Percentiles rank a stretch among this genome's conserved stretches.
These are phyloP conservation scores for Mycosphaerelloides madeirae DNA, from an alignment of 2,329 filamentous ascomycete species.

Conservation along the genomic window DNA sequence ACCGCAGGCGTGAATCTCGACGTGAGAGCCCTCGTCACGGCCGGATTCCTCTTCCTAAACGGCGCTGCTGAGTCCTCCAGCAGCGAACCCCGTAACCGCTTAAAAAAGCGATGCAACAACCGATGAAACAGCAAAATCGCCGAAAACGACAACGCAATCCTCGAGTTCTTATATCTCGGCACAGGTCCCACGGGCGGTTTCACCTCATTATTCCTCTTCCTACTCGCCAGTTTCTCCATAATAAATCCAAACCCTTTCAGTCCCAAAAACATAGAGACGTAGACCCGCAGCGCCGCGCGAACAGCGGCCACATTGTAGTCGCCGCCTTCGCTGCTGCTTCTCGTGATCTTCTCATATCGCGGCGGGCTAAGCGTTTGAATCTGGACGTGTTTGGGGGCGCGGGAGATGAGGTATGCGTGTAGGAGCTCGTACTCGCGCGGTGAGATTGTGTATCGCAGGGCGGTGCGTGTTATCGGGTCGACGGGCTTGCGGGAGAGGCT, in stretches of 20 bases:
- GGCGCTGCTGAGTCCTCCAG: slow-evolving; percentile 70
- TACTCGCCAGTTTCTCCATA: slow-evolving; percentile 33
- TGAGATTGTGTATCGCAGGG: slow-evolving; percentile 77
- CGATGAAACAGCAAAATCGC: slow-evolving; percentile 84
- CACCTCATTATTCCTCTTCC: slow-evolving; percentile 17
- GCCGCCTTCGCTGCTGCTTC: slow-evolving; percentile 24
- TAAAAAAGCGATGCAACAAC: slow-evolving; percentile 84
- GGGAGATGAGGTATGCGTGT: slow-evolving; percentile 76
- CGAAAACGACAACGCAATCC: slow-evolving; percentile 77
- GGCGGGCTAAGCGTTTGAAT: slow-evolving; percentile 49
- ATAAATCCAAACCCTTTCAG: slow-evolving; percentile 47
- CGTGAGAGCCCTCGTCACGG: slow-evolving; percentile 67
- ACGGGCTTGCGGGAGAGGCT: slow-evolving; percentile 27
- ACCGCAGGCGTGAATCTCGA: slow-evolving; percentile 80
- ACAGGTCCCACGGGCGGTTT: slow-evolving; percentile 4
- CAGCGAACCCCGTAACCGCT: slow-evolving; percentile 70
- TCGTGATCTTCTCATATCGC: slow-evolving; percentile 47
- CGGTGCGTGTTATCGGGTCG: slow-evolving; percentile 76
- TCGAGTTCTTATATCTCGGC: slow-evolving; percentile 53
- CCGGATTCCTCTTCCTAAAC: slow-evolving; percentile 78
- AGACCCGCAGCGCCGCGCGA: slow-evolving; percentile 43
- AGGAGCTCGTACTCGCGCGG: slow-evolving; percentile 80
- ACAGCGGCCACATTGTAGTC: slow-evolving; percentile 47
- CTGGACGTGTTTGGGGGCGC: slow-evolving; percentile 56
- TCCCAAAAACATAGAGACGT: slow-evolving; percentile 38